Evolutionary conservation across 345 rosid species (phyloP).

Genomic region (Bruguiera gymnorhiza): DNA sequence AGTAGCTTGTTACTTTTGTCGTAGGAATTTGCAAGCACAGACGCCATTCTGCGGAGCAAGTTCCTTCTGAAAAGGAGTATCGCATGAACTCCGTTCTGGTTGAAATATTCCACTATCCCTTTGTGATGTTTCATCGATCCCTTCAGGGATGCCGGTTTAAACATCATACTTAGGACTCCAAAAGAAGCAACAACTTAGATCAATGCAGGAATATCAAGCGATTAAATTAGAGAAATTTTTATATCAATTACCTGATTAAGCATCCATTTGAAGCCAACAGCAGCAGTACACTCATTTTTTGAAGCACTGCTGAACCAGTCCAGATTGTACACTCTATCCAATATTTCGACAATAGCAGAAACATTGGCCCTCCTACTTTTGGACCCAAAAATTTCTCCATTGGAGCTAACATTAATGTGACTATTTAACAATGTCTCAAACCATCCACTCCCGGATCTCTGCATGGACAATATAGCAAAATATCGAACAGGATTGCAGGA

Average conservation of each 20-base stretch:
- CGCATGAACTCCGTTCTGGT: conserved; percentile 33
- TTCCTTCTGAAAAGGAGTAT: conserved; percentile 36
- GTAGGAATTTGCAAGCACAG: conserved; percentile 33
- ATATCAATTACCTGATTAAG: conserved; percentile 32
- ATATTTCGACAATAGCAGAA: conserved; percentile 22
- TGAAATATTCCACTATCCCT: conserved; percentile 36
- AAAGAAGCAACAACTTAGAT: background rate
- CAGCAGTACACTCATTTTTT: conserved; percentile 40
- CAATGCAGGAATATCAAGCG: background rate
- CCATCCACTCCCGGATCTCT: conserved; percentile 48
- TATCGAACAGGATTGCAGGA: conserved; percentile 37
- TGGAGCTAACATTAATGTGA: conserved; percentile 42
- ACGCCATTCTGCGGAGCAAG: conserved; percentile 38
- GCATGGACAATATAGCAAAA: conserved; percentile 44
- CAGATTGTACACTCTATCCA: conserved; percentile 35
- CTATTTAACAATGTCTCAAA: conserved; percentile 42
- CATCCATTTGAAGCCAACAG: conserved; percentile 47
- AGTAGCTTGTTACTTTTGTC: conserved; percentile 28
- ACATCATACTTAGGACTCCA: background rate
- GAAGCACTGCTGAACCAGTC: conserved; percentile 42
- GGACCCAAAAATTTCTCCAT: conserved; percentile 38
- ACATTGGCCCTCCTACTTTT: conserved; percentile 27
- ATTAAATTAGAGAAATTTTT: background rate
- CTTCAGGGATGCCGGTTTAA: background rate
- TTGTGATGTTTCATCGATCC: conserved; percentile 32